A percentile compares a stretch with the other conserved stretches of the same genome.
These are phyloP conservation scores for Coniochaeta sp. DNA, from an alignment of 2,329 filamentous ascomycete species.

Conservation along the genomic window DNA sequence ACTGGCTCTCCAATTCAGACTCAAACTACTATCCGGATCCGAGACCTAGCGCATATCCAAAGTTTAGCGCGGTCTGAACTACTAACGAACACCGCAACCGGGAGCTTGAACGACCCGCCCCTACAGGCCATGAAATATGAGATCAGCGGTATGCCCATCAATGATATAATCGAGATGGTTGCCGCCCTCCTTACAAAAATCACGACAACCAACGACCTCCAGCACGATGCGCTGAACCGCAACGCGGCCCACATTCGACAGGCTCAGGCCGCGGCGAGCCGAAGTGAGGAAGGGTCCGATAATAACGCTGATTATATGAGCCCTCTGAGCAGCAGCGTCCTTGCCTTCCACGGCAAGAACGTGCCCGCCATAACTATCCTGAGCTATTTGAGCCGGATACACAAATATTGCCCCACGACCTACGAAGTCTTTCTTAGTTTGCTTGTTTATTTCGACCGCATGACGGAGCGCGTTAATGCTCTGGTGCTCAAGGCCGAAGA, in stretches of 20 bases:
- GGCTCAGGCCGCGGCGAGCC: slow-evolving; percentile 25
- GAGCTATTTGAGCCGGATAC: slow-evolving; percentile 91
- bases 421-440: slow-evolving; percentile 96
- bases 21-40: slow-evolving; percentile 64
- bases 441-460: slow-evolving; percentile 95
- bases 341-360: slow-evolving; percentile 97
- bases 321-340: slow-evolving; percentile 57
- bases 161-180: slow-evolving; percentile 98
- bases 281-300: slow-evolving; percentile 10
- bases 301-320: slow-evolving; percentile 39
- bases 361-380: slow-evolving; percentile 94
- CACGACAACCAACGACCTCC: slow-evolving; percentile 88
- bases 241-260: slow-evolving; percentile 53
- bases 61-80: slow-evolving; percentile 76
- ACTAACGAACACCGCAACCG: slow-evolving; percentile 43
- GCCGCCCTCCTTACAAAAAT: slow-evolving; percentile 94
- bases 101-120: slow-evolving; percentile 42
- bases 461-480: slow-evolving; percentile 93
- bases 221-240: slow-evolving; percentile 85
- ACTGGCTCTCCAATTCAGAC: slow-evolving; percentile 28
- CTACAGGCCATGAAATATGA: slow-evolving; percentile 67
- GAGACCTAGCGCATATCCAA: slow-evolving; percentile 85
- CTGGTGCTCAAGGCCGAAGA: slow-evolving; percentile 63
- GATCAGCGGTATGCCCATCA: slow-evolving; percentile 95
- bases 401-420: slow-evolving; percentile 97